A percentile compares a stretch with the other conserved stretches of the same genome.
These are phyloP conservation scores for Chaetomiaceae sp. DNA, from an alignment of 2,329 filamentous ascomycete species.

Conservation along the genomic window DNA sequence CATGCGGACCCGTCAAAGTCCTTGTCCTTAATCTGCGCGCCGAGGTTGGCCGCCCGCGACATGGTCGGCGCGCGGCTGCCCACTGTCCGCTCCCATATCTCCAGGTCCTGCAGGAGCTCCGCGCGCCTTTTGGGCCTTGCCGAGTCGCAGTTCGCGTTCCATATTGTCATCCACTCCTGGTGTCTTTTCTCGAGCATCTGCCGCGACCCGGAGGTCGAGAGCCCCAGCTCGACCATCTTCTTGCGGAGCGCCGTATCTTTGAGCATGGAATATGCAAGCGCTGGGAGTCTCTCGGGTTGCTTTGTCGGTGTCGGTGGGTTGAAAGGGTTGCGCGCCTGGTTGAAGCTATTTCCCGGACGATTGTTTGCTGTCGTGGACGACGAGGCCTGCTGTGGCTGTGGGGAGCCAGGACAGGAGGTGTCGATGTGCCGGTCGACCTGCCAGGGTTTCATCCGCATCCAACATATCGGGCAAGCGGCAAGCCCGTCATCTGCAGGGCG, in stretches of 20 bases:
- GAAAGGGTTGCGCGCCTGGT: constrained; percentile 22
- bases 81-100: constrained; percentile 81
- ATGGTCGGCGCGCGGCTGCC: constrained; percentile 51
- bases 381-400: constrained; percentile 31
- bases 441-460: constrained; percentile 70
- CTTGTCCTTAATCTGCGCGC: constrained; percentile 68
- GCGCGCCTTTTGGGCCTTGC: constrained; percentile 62
- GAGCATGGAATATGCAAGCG: constrained; percentile 81
- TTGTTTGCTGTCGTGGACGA: constrained; percentile 20
- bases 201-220: constrained; percentile 65
- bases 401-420: constrained; percentile 44
- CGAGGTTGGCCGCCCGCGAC: constrained; percentile 34
- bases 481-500: constrained; percentile 60
- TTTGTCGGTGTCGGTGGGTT: constrained; percentile 31
- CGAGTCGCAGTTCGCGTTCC: constrained; percentile 96
- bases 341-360: constrained; percentile 3
- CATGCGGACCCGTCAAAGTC: constrained; percentile 80
- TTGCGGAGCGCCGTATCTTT: constrained; percentile 73
- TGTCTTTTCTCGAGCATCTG: constrained; percentile 72
- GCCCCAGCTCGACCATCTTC: constrained; percentile 75
- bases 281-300: constrained; percentile 62
- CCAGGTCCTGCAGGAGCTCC: constrained; percentile 73
- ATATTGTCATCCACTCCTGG: constrained; percentile 89
- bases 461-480: constrained; percentile 79
- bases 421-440: constrained; percentile 80